Conservation (phyloP, 495 filamentous ascomycete genomes). For the Rostrohypoxylon terebratum region DNA sequence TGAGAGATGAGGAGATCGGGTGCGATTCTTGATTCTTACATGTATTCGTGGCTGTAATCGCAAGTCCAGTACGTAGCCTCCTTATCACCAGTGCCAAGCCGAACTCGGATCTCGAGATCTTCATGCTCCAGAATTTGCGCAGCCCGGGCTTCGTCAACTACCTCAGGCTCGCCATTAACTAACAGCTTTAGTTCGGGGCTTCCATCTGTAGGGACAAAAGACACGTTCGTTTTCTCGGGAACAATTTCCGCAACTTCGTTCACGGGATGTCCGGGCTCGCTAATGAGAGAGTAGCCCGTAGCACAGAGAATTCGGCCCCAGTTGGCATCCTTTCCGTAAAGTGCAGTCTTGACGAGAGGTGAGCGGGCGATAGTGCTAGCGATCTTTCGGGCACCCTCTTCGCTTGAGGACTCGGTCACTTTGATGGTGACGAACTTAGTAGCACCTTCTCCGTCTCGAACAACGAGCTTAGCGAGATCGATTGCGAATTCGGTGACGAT, state of each 20-base stretch:
- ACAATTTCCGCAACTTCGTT: conserved; percentile 72
- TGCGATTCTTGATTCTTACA: conserved; percentile 49
- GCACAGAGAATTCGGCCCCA: conserved; percentile 97
- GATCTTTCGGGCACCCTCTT: conserved; percentile 73
- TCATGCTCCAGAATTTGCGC: conserved; percentile 88
- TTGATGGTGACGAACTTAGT: conserved; percentile 97
- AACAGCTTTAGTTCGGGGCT: conserved; percentile 83
- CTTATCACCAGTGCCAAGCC: conserved; percentile 76
- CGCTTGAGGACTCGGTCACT: conserved; percentile 77
- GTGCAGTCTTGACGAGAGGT: conserved; percentile 94
- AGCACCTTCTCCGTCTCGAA: conserved; percentile 96
- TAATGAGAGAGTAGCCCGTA: conserved; percentile 86
- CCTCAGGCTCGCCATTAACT: conserved; percentile 90
- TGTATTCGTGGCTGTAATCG: conserved; percentile 98
- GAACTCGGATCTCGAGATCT: conserved; percentile 83
- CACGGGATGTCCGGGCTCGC: conserved; percentile 64
- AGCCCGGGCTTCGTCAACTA: conserved; percentile 89
- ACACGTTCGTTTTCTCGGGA: conserved; percentile 88
- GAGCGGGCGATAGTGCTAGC: conserved; percentile 92
- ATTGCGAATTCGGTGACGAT: conserved; percentile 81
- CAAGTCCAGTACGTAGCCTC: conserved; percentile 94
- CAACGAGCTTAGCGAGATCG: conserved; percentile 89
- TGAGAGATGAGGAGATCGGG: background rate
- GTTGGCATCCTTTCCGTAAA: conserved; percentile 97
- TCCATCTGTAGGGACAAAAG: conserved; percentile 89